Evolutionary conservation across 352 stramenopile genomes (phyloP).

Genomic region (Phytophthora vignae): DNA sequence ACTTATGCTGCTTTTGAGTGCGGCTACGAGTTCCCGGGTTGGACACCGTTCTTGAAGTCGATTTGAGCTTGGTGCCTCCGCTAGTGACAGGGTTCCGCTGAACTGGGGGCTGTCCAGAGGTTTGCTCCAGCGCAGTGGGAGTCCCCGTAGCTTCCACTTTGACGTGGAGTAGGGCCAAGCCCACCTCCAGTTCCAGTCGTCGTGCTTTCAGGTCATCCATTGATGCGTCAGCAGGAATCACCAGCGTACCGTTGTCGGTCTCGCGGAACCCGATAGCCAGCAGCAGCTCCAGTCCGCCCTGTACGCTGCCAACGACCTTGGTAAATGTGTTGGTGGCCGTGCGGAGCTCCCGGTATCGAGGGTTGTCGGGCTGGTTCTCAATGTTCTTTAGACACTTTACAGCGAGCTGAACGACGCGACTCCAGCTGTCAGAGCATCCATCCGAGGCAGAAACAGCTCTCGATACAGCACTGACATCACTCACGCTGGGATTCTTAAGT

Average conservation of each 20-base stretch:
- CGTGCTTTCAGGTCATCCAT: conserved; percentile 42
- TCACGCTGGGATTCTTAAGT: conserved; percentile 48
- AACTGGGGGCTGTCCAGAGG: background rate
- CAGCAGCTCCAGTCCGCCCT: conserved; percentile 53
- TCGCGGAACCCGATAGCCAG: conserved; percentile 64
- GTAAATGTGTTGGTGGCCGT: conserved; percentile 60
- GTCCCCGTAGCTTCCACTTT: background rate
- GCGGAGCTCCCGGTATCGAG: conserved; percentile 61
- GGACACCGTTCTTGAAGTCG: background rate
- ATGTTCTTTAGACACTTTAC: conserved; percentile 66
- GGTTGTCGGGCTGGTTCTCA: conserved; percentile 49
- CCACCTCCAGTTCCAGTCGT: conserved; percentile 58
- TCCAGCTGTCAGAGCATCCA: conserved; percentile 34
- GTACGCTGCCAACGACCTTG: conserved; percentile 41
- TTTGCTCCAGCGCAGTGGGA: background rate
- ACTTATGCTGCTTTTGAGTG: no score
- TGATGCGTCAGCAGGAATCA: conserved; percentile 39
- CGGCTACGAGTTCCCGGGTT: no score
- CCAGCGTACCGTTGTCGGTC: conserved; percentile 46
- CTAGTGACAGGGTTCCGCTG: background rate
- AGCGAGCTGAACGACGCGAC: conserved; percentile 49
- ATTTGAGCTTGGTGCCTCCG: background rate
- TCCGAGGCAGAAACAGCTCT: conserved; percentile 40
- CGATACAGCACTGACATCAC: conserved; percentile 61
- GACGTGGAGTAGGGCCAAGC: conserved; percentile 27